Base-by-base conservation (phyloP, 805 yeast species). In the Candida qinlingensis region DNA sequence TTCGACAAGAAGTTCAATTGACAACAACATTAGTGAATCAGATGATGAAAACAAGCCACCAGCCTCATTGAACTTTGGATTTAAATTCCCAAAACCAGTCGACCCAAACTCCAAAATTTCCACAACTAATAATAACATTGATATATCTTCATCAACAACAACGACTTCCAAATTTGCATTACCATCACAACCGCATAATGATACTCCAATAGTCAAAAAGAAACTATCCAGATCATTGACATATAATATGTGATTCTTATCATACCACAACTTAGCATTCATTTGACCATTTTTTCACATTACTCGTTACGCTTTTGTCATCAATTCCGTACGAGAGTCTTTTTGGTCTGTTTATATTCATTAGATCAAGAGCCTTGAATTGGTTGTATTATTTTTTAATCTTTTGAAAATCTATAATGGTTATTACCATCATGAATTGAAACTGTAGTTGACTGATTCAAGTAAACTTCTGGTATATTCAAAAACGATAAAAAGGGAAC, bases 51-150 rank as follows among this genome's bases (percentile, higher is more conserved):
- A 46, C 26, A 59, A 51, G 38, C 62, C 62, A 5, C 64, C 63
- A 31, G 59, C 55, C 19, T 45, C 56, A 26, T 50, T 61, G 44
- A 51, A 61, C 42, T 59, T 61, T 50, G 59, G 54, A 30, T 59
- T 59, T 50, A 59, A 58, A 38, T 59, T 59, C 46, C 62, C 63
- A 30, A 45, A 41, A 47, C 47, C 44, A 28, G 26, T 40, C 25
- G 50, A 50, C n/a, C 34, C 42, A 37, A 38, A 26, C 44, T 26
- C 19, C 19, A 19, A 19, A 33, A 11, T 27, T 5, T 41, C 25
- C 29, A 30, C 48, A 19, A n/a, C 29, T 50, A 52, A 19, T 42
- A 52, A 7, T 47, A 43, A 31, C 26, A 36, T 19, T 19, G 19
- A 19, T 19, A 19, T 2, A 19, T 19, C 19, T 19, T 19, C 19